phyloP scores from a whole-genome alignment of 257 asterid genomes.

The Ilex aquifolium region DNA sequence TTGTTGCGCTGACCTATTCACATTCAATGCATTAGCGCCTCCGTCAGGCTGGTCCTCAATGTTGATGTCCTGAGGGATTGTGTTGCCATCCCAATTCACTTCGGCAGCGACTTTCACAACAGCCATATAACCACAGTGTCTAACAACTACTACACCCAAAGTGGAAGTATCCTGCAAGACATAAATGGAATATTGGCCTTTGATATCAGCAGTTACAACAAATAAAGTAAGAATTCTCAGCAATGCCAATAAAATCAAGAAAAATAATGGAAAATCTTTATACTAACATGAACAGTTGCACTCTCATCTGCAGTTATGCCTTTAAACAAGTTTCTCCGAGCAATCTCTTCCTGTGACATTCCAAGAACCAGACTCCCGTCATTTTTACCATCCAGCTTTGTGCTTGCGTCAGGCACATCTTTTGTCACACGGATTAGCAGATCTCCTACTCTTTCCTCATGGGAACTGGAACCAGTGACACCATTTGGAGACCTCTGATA shows the following conservation, averaged over 20 bases:
- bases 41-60: constrained; percentile 74
- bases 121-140: constrained; percentile 63
- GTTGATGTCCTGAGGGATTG: constrained; percentile 52
- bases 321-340: constrained; percentile 62
- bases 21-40: constrained; percentile 74
- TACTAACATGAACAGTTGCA: constrained; percentile 71
- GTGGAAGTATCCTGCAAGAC: constrained; percentile 61
- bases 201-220: constrained; percentile 11
- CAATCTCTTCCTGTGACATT: constrained; percentile 46
- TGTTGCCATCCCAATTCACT: constrained; percentile 41
- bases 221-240: not conserved
- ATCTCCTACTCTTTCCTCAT: constrained; percentile 57
- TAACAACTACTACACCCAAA: constrained; percentile 64
- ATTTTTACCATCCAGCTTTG: constrained; percentile 51
- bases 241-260: not conserved
- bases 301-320: constrained; percentile 87
- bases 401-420: constrained; percentile 59
- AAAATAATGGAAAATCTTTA: constrained; percentile 1
- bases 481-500: constrained; percentile 16
- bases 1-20: constrained; percentile 48
- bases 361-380: constrained; percentile 62
- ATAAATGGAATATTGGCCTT: constrained; percentile 9
- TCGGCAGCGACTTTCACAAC: constrained; percentile 57
- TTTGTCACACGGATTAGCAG: constrained; percentile 40
- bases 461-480: constrained; percentile 18